Evolutionary conservation across 148 eudicot genomes (phyloP), one percentile per base, ranked within the genome.

Genomic region (Dianthus caryophyllus): DNA sequence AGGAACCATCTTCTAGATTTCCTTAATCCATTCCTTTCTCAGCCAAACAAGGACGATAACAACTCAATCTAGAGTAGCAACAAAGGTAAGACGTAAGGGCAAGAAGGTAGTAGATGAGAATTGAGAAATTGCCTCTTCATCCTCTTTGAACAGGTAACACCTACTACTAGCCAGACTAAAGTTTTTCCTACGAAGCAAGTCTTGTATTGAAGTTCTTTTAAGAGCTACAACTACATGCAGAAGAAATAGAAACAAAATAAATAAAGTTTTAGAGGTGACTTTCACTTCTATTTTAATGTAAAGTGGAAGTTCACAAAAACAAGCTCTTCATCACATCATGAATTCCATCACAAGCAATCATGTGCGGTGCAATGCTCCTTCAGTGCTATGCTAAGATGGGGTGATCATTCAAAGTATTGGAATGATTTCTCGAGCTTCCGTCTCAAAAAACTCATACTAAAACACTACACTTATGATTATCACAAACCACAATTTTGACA

Each of bases 321-420:
- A 3, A 12, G 26, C 25, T 24, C 58, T 9, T 11, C 30, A 53
- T 48, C 15, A 48, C 21, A 48, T 48, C n/a, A 30, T 53, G 10
- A 4, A 21, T 25, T 1, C 16, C 52, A 15, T 53, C 9, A 12
- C 58, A 26, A 48, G 21, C 26, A 53, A 53, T 30, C 29, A 24
- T 24, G 58, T 53, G 29, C 25, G 22, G 58, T 53, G 25, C 2
- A 6, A 22, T 53, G 30, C 16, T 12, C 30, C 58, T n/a, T n/a
- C n/a, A n/a, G n/a, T n/a, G n/a, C n/a, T 53, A 53, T 53, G 30
- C 58, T 53, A 53, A 53, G 31, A 53, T 53, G 30, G 58, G 14
- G n/a, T 22, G 29, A 53, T 16, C 58, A 20, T 57, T 29, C 20
- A 29, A 29, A 15, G 39, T 57, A 16, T 16, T 14, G 33, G 39